Evolutionary conservation across 352 stramenopile species (phyloP), one percentile per base, ranked within the genome.

Genomic region (Phytopythium oedochilum): DNA sequence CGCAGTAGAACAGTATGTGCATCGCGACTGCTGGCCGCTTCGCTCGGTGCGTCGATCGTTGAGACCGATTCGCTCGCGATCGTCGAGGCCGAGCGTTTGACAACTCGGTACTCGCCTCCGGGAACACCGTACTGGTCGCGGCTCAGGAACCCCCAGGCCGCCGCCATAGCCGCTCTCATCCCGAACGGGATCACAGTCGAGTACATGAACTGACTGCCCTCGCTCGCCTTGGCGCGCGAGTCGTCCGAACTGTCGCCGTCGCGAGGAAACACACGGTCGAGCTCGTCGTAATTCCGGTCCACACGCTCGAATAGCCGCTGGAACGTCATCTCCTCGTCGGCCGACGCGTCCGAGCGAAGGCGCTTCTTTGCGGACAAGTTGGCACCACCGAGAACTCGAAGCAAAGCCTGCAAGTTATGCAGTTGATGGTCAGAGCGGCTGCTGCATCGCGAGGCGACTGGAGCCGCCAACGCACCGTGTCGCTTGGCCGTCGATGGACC

Each of bases 181-280:
- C 57, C 60, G 25, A 84, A 84, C 5, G 73, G 71, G 20, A 84
- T 52, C 17, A 78, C 53, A 36, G 76, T 76, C 3, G 63, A 72
- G 38, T 64, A 71, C 8, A 67, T 64, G 22, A 55, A 44, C 32
- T 54, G 29, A 14, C n/a, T 34, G 32, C 20, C n/a, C 34, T 44
- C 10, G 22, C 25, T 31, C 22, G 34, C 15, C 12, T 14, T 23
- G 10, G 5, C 11, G 42, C 23, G 42, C n/a, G n/a, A n/a, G n/a
- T n/a, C n/a, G n/a, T n/a, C n/a, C n/a, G n/a, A n/a, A n/a, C n/a
- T n/a, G 9, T 38, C 26, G 5, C n/a, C 10, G 46, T 32, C 46
- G 1, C 20, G 7, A 53, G 5, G 9, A 25, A 45, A 46, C 34
- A 35, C 35, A 6, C 15, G 14, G 32, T 55, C 48, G 18, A 55